Conservation (phyloP, 2,329 filamentous ascomycete genomes). For the Monilinia fructicola region DNA sequence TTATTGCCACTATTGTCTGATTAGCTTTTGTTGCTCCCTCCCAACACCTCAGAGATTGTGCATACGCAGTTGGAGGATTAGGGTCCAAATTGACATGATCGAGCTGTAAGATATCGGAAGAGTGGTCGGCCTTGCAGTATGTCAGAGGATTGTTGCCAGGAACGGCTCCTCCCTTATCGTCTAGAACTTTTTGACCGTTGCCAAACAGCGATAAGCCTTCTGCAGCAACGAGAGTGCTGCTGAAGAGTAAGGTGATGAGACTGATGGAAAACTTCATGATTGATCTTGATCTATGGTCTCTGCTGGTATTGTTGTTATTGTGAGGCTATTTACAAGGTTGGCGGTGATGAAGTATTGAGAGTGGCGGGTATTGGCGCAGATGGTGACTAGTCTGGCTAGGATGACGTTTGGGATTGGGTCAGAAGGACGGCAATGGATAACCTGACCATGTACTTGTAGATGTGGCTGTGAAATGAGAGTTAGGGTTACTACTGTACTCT, state of each 20-base stretch:
- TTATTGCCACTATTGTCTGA: slow-evolving; percentile 62
- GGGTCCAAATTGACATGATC: slow-evolving; percentile 76
- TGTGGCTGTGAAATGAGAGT: background rate
- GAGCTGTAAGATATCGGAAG: slow-evolving; percentile 70
- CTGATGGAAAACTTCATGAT: slow-evolving; percentile 40
- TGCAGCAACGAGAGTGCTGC: slow-evolving; percentile 42
- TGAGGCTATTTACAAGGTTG: slow-evolving; percentile 21
- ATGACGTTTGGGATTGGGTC: slow-evolving; percentile 22
- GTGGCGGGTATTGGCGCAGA: slow-evolving; percentile 18
- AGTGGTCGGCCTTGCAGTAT: slow-evolving; percentile 68
- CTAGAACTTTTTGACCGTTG: slow-evolving; percentile 48
- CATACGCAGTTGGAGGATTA: slow-evolving; percentile 85
- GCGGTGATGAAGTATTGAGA: slow-evolving; percentile 16
- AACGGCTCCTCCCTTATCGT: slow-evolving; percentile 45
- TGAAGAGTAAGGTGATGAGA: slow-evolving; percentile 36
- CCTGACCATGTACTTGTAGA: background rate
- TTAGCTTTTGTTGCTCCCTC: slow-evolving; percentile 30
- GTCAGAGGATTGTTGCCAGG: slow-evolving; percentile 78
- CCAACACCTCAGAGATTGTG: slow-evolving; percentile 32
- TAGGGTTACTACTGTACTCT: no score
- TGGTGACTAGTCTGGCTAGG: slow-evolving; percentile 9
- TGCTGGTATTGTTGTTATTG: slow-evolving; percentile 19
- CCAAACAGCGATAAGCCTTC: slow-evolving; percentile 49
- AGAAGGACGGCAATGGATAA: slow-evolving; percentile 19
- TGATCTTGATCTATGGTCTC: slow-evolving; percentile 18